Percentiles rank a stretch among this genome's conserved stretches.
Evolutionary conservation across 192 early-diverging fungal species (phyloP).

Genomic region (Linnemannia hyalina): DNA sequence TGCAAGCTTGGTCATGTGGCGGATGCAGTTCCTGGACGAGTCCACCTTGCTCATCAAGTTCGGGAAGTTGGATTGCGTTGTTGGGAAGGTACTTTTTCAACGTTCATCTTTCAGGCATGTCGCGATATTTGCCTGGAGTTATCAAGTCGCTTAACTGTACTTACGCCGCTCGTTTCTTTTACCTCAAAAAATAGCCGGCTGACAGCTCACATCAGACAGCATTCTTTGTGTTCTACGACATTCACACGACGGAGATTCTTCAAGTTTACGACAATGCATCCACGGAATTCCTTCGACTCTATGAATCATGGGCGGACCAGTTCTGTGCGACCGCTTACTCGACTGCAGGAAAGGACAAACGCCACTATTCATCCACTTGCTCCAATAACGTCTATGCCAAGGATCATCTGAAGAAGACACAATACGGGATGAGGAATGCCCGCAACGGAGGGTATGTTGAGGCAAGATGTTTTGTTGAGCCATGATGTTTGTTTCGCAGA

Average conservation of each 20-base stretch:
- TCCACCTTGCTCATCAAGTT: slow-evolving; percentile 77
- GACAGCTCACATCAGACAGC: slow-evolving; percentile 59
- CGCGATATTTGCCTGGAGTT: background rate
- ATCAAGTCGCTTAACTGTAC: background rate
- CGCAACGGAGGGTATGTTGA: slow-evolving; percentile 76
- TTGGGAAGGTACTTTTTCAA: slow-evolving; percentile 60
- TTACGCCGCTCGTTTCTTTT: background rate
- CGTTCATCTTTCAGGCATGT: background rate
- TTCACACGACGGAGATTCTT: slow-evolving; percentile 65
- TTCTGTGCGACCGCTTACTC: slow-evolving; percentile 60
- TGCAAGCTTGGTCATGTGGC: slow-evolving; percentile 73
- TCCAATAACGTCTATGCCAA: slow-evolving; percentile 71
- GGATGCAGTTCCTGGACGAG: slow-evolving; percentile 75
- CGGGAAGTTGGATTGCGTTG: slow-evolving; percentile 65
- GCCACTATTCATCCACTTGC: slow-evolving; percentile 57
- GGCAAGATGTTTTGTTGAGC: background rate
- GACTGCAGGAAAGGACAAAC: slow-evolving; percentile 43
- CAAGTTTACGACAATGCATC: slow-evolving; percentile 78
- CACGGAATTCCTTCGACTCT: slow-evolving; percentile 68
- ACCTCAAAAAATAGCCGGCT: slow-evolving; percentile 18
- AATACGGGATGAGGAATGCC: slow-evolving; percentile 73
- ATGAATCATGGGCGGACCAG: slow-evolving; percentile 59
- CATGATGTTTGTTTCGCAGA: background rate
- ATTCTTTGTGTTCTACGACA: slow-evolving; percentile 80
- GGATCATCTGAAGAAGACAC: slow-evolving; percentile 65